Percentiles rank a stretch among this genome's conserved stretches.
Conservation (phyloP, 2,329 filamentous ascomycete species). For the Trichoderma atroviride region DNA sequence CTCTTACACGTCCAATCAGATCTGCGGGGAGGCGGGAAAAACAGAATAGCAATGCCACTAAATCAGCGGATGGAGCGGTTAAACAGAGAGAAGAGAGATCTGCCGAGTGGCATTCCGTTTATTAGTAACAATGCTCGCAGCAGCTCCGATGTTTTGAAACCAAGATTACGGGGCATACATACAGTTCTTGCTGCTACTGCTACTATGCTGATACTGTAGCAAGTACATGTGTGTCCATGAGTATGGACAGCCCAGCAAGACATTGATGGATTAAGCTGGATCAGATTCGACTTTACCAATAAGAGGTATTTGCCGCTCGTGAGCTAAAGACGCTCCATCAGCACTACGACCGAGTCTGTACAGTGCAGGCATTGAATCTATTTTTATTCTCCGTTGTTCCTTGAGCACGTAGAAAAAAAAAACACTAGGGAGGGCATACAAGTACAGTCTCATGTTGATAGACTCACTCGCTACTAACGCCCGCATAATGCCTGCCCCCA, state of each 20-base stretch:
- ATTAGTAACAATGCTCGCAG: neutral
- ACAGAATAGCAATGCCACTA: neutral
- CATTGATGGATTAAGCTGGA: neutral
- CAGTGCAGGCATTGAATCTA: neutral
- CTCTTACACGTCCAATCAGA: neutral
- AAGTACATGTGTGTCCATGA: neutral
- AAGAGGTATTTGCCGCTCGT: neutral
- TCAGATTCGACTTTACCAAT: neutral
- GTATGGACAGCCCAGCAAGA: neutral
- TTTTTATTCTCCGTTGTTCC: neutral
- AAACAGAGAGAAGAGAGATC: constrained; percentile 14
- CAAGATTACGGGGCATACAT: neutral
- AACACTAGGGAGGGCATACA: neutral
- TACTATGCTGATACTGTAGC: neutral
- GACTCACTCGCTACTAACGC: neutral
- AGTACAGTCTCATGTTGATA: constrained; percentile 8
- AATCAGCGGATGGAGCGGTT: constrained; percentile 1
- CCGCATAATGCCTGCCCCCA: neutral
- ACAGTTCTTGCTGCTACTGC: neutral
- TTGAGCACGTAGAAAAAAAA: neutral
- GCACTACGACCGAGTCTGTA: neutral
- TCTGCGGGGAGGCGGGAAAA: constrained; percentile 9
- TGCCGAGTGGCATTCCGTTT: constrained; percentile 5
- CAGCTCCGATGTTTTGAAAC: constrained; percentile 8
- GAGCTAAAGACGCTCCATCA: neutral